Conservation (phyloP, 106 monocot genomes). For the Dioscorea alata region DNA sequence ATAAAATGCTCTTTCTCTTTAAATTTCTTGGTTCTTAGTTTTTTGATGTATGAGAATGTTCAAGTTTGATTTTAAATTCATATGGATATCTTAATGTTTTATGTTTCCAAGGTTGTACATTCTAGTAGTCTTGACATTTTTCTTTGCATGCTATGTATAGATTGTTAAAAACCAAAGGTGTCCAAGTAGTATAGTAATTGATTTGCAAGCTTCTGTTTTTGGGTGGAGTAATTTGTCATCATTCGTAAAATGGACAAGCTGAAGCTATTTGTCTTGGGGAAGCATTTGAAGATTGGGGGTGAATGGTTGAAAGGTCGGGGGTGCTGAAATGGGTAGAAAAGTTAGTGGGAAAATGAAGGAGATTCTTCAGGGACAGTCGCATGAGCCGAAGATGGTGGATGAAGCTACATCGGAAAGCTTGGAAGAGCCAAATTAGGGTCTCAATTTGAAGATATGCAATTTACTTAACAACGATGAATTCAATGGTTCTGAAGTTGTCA, state of each 20-base stretch:
- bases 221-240: too few species aligned
- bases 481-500: constrained; percentile 59
- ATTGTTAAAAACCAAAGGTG: too few species aligned
- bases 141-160: too few species aligned
- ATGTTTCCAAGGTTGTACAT: too few species aligned
- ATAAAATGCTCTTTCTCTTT: too few species aligned
- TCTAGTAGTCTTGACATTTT: too few species aligned
- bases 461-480: constrained; percentile 60
- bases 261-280: constrained; percentile 47
- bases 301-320: constrained; percentile 52
- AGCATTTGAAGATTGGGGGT: constrained; percentile 62
- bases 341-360: constrained; percentile 79
- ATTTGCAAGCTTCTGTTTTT: too few species aligned
- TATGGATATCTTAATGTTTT: too few species aligned
- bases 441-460: constrained; percentile 64
- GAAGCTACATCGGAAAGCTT: constrained; percentile 67
- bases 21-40: too few species aligned
- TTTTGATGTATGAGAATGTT: too few species aligned
- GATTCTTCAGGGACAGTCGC: constrained; percentile 58
- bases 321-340: constrained; percentile 57
- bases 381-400: constrained; percentile 71
- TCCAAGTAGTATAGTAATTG: too few species aligned
- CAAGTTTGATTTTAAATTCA: too few species aligned
- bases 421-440: constrained; percentile 70
- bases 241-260: constrained; percentile 41